Evolutionary conservation across 148 eudicot genomes (phyloP), one percentile per base, ranked within the genome.

Genomic region (Pharnaceum exiguum): DNA sequence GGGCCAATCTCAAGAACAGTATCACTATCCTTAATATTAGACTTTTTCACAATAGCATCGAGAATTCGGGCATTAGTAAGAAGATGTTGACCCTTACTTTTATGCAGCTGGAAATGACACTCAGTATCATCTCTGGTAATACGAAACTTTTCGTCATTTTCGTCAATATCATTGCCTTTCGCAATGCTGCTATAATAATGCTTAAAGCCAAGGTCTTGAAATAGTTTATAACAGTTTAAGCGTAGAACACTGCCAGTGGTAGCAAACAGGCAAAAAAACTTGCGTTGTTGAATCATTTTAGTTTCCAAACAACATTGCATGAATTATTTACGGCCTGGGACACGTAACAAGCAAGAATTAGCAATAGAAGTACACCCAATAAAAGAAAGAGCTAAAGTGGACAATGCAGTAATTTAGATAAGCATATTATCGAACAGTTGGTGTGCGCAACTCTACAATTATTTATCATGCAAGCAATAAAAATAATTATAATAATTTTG

Each of bases 1-100:
- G 98, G 98, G 37, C 96, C 98, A 38, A 93, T 85, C 71, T 93
- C 98, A 18, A 93, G 75, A 57, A 93, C 90, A 0, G 96, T 93
- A 51, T 93, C 98, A 8, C 69, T 75, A 0, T 77, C 45, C 32
- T 66, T 69, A 29, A 88, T 68, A 15, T 72, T 58, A 13, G 96
- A 88, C 54, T 66, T 79, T 32, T 35, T 67, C 17, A 93, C 85
- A 67, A 93, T 93, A 18, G 98, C n/a, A 11, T 93, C 90, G 6
- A 93, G 84, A 24, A 88, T 66, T 25, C 96, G 78, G 0, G 71
- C 69, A 69, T 81, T 93, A 10, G 86, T 85, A 10, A 88, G 82
- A 52, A 93, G 79, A 66, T 93, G 98, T 60, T 93, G 98, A 3
- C 98, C 98, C 77, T 45, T 77, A 75, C 96, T 83, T 68, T 85